Evolutionary conservation across 2,329 filamentous ascomycete genomes (phyloP), one percentile per base, ranked within the genome.

Genomic region (Ophiostoma pallidulum): DNA sequence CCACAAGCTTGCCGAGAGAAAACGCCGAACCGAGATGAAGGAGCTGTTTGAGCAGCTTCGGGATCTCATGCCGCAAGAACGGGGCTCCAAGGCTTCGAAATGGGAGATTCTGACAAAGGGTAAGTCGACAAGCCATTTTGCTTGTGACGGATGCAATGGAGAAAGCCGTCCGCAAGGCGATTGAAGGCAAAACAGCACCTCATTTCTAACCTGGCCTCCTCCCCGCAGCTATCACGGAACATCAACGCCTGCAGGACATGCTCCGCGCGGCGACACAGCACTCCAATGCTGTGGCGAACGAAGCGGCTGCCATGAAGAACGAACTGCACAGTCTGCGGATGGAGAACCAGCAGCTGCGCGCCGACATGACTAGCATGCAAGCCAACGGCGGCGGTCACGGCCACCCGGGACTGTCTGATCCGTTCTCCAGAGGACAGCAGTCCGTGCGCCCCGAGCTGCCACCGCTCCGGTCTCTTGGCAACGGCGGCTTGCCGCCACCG

Each of bases 31-130:
- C 8, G 86, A 92, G 61, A 92, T 92, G 86, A 92, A 92, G 66
- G 82, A 86, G 58, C 67, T 92, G 0, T 92, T 92, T 59, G 86
- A 92, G 55, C 82, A 87, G 56, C 68, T 92, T 8, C 78, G 87
- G 55, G 82, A 85, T 55, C 71, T 88, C 32, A 82, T 91, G 67
- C 86, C 86, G 1, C 84, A 88, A 56, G 86, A 87, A 57, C 78
- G 86, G 14, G 86, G 86, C 2, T 84, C 83, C 20, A 94, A 92
- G 62, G 86, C 86, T 0, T 90, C 85, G 56, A 94, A 94, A 58
- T 94, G 86, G 86, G 86, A 94, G 58, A 89, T 91, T 41, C 62
- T 94, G 14, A 89, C 84, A 3, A 91, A 91, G 71, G 84, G 86
- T 90, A 68, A 53, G 74, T 45, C 8, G 6, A 19, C 14, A 13